A percentile compares a stretch with the other conserved stretches of the same genome.
These are phyloP conservation scores for Penium margaritaceum DNA, from an alignment of 139 green algal species.

Conservation along the genomic window DNA sequence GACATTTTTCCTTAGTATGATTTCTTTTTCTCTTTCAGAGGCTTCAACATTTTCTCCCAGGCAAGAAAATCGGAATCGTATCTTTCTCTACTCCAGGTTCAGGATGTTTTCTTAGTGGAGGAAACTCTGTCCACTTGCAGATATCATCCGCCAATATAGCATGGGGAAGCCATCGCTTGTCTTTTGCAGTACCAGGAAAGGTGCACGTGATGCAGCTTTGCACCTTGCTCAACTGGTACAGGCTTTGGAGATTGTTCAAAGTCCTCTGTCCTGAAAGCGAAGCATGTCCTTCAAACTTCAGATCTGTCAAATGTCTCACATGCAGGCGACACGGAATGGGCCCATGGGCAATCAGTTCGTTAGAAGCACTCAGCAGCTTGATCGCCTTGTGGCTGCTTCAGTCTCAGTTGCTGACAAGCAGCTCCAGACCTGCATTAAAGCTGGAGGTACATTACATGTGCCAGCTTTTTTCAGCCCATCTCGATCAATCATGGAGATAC, in stretches of 20 bases:
- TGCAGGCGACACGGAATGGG: no score
- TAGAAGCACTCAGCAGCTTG: neutral
- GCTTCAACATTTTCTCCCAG: slow-evolving; percentile 18
- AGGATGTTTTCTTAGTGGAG: no score
- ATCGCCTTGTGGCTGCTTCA: neutral
- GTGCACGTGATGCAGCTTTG: slow-evolving; percentile 62
- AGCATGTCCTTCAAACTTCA: neutral
- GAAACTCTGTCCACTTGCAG: no score
- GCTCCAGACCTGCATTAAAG: slow-evolving; percentile 4
- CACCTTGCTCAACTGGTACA: slow-evolving; percentile 50
- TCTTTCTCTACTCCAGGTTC: slow-evolving; percentile 8
- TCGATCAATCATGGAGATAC: no score
- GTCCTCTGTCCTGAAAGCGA: no score
- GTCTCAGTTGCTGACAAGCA: neutral
- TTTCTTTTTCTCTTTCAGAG: slow-evolving; percentile 4
- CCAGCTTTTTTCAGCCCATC: no score
- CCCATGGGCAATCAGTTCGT: neutral
- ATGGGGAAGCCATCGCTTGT: slow-evolving; percentile 70
- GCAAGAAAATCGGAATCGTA: neutral
- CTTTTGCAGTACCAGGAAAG: slow-evolving; percentile 85
- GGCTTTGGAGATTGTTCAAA: no score
- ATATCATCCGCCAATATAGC: slow-evolving; percentile 65
- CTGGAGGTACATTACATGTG: neutral
- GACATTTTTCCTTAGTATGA: neutral
- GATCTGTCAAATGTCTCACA: neutral